A percentile compares a stretch with the other conserved stretches of the same genome.
These are phyloP conservation scores for Coemansia interrupta DNA, from an alignment of 192 early-diverging fungal genomes.

Conservation along the genomic window DNA sequence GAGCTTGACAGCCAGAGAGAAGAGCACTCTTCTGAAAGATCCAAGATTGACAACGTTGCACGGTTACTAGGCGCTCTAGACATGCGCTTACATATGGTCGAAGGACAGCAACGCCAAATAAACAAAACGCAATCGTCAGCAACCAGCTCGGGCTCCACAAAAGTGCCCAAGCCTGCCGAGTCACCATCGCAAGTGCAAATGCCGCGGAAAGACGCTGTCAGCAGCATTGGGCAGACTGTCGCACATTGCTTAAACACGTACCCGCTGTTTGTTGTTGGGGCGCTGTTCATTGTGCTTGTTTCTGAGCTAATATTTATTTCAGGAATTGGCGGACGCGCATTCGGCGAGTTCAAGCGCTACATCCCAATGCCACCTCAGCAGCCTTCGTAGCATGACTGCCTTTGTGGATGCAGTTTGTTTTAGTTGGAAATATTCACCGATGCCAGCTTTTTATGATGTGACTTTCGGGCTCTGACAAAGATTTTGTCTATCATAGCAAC, in stretches of 20 bases:
- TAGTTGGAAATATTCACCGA: no score
- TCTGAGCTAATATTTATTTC: constrained; percentile 42
- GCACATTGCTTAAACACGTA: constrained; percentile 33
- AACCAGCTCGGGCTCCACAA: constrained; percentile 34
- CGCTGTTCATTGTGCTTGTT: constrained; percentile 33
- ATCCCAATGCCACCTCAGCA: constrained; percentile 16
- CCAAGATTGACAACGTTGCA: constrained; percentile 39
- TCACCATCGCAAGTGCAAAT: constrained; percentile 2
- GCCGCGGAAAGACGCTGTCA: constrained; percentile 19
- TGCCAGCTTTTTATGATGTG: no score
- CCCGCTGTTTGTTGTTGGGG: constrained; percentile 42
- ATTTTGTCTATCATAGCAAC: no score
- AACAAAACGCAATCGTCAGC: constrained; percentile 7
- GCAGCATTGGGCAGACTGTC: constrained; percentile 26
- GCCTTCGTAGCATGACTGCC: constrained; percentile 10
- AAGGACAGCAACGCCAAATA: constrained; percentile 22
- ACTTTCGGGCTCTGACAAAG: no score
- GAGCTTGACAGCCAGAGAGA: constrained; percentile 33
- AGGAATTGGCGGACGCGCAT: constrained; percentile 19
- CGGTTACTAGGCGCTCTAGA: constrained; percentile 40
- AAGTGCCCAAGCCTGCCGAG: constrained; percentile 13
- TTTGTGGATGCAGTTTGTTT: not conserved
- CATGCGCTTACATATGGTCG: constrained; percentile 49
- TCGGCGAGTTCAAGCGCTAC: constrained; percentile 18
- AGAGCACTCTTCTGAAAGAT: constrained; percentile 16